phyloP scores from a whole-genome alignment of 1,284 basidiomycete genomes.

The Marasmius sp. region DNA sequence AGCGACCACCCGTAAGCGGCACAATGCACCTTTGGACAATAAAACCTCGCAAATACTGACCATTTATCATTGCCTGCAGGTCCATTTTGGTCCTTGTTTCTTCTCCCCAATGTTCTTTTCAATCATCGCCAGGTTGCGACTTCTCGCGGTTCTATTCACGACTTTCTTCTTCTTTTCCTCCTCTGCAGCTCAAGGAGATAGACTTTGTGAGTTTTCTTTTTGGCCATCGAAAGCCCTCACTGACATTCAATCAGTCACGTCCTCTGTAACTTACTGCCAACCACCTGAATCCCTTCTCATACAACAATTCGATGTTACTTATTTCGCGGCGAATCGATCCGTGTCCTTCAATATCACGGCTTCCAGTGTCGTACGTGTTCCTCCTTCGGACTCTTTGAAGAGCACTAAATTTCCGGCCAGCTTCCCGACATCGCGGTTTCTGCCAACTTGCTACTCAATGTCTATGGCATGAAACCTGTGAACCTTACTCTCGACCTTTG shows the following conservation, averaged over 20 bases:
- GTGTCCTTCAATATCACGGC: constrained; percentile 76
- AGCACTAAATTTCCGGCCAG: constrained; percentile 38
- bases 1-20: constrained; percentile 15
- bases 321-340: constrained; percentile 69
- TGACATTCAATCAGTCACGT: constrained; percentile 56
- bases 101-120: constrained; percentile 45
- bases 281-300: constrained; percentile 80
- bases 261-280: constrained; percentile 86
- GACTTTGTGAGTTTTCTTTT: constrained; percentile 53
- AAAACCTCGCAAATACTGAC: neutral
- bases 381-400: constrained; percentile 8
- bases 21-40: constrained; percentile 13
- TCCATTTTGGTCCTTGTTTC: neutral
- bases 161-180: constrained; percentile 41
- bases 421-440: constrained; percentile 75
- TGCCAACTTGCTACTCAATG: constrained; percentile 77
- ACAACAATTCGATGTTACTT: constrained; percentile 78
- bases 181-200: constrained; percentile 48
- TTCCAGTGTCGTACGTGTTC: constrained; percentile 62
- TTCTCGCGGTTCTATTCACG: constrained; percentile 32
- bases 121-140: constrained; percentile 72
- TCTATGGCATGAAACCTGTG: constrained; percentile 77
- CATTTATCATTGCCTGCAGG: neutral
- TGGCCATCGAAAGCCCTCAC: constrained; percentile 10
- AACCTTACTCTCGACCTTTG: constrained; percentile 84